These are phyloP conservation scores for Epichloe elymi DNA, from an alignment of 2,329 filamentous ascomycete genomes.

Conservation along the genomic window DNA sequence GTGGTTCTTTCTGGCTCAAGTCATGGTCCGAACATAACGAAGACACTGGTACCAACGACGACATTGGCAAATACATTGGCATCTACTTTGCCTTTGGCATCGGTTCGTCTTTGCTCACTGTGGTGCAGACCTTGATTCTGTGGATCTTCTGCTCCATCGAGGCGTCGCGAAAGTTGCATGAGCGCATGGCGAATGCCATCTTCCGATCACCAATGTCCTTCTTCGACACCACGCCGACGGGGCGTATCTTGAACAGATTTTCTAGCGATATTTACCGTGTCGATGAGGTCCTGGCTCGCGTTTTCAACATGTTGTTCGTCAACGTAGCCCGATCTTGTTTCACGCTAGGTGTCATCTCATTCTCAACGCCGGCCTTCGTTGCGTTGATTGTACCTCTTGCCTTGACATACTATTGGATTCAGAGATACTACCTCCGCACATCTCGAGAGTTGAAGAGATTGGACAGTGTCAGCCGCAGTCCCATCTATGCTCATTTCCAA, in stretches of 20 bases:
- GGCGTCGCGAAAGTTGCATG: conserved; percentile 91
- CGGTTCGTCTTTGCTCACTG: conserved; percentile 70
- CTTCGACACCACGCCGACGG: conserved; percentile 92
- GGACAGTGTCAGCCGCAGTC: conserved; percentile 88
- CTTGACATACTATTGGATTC: conserved; percentile 78
- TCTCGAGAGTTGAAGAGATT: conserved; percentile 93
- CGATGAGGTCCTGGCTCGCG: conserved; percentile 86
- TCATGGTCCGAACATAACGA: conserved; percentile 77
- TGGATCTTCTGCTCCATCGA: conserved; percentile 99
- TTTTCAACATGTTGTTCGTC: conserved; percentile 92
- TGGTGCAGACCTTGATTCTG: conserved; percentile 82
- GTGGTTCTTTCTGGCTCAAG: conserved; percentile 86
- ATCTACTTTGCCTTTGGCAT: conserved; percentile 94
- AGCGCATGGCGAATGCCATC: conserved; percentile 92
- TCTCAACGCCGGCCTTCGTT: conserved; percentile 68
- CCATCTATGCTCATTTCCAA: conserved; percentile 97
- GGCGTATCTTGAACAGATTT: conserved; percentile 93
- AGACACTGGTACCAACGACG: conserved; percentile 49
- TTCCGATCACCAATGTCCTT: conserved; percentile 98
- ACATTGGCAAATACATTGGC: conserved; percentile 82
- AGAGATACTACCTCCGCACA: conserved; percentile 91
- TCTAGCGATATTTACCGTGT: conserved; percentile 74
- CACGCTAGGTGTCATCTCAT: conserved; percentile 75
- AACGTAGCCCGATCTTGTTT: conserved; percentile 65
- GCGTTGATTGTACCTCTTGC: conserved; percentile 69